A percentile compares a stretch with the other conserved stretches of the same genome.
phyloP scores from a whole-genome alignment of 192 early-diverging fungal species.

The Geosiphon pyriformis region DNA sequence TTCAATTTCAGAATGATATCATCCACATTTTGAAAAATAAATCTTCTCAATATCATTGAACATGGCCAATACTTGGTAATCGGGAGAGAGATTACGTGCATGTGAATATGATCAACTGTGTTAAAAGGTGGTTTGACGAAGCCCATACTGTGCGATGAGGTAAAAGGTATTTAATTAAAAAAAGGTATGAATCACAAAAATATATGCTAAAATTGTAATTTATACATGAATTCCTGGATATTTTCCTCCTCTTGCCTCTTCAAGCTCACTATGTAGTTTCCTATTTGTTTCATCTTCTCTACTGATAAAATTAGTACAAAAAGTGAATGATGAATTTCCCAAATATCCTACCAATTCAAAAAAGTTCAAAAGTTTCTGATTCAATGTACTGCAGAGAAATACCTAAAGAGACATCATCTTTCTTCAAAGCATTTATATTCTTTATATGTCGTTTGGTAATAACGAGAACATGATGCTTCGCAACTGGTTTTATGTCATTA shows the following conservation, averaged over 20 bases:
- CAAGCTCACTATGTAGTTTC: not conserved
- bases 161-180: not conserved
- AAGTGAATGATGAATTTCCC: not conserved
- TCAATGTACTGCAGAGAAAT: no score
- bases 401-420: slow-evolving; percentile 23
- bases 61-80: slow-evolving; percentile 8
- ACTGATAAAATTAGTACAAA: not conserved
- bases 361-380: not conserved
- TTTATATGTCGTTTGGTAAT: slow-evolving; percentile 32
- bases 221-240: not conserved
- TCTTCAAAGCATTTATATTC: slow-evolving; percentile 26
- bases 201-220: not conserved
- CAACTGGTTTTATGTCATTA: slow-evolving; percentile 34
- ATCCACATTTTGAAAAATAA: slow-evolving; percentile 9
- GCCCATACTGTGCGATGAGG: slow-evolving; percentile 40
- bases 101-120: slow-evolving; percentile 62
- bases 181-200: not conserved
- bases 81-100: slow-evolving; percentile 52
- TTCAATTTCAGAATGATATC: no score
- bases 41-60: slow-evolving; percentile 4
- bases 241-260: slow-evolving; percentile 11
- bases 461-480: slow-evolving; percentile 36
- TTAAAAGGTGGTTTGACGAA: slow-evolving; percentile 75
- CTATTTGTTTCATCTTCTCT: not conserved
- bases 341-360: not conserved